A percentile compares a stretch with the other conserved stretches of the same genome.
Evolutionary conservation across 805 yeast genomes (phyloP).

Genomic region (Candida nonsorbophila): DNA sequence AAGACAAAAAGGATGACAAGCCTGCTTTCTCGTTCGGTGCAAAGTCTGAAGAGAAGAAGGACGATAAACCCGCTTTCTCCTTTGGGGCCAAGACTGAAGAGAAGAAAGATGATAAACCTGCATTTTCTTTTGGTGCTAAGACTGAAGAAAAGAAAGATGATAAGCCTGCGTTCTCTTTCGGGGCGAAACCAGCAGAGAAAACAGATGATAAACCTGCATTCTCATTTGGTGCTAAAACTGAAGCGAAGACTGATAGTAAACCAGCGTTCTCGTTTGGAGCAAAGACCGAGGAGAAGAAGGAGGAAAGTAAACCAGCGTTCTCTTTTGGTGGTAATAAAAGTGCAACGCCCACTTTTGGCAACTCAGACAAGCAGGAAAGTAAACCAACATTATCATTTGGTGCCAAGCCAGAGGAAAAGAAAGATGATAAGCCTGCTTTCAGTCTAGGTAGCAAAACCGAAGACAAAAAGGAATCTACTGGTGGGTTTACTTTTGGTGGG

Average conservation of each 20-base stretch:
- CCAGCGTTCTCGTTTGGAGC: slow-evolving; percentile 16
- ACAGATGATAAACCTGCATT: slow-evolving; percentile 10
- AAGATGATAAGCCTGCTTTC: slow-evolving; percentile 10
- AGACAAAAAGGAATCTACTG: slow-evolving; percentile 5
- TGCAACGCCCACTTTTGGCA: no score
- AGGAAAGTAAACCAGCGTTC: slow-evolving; percentile 8
- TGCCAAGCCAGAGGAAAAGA: slow-evolving; percentile 19
- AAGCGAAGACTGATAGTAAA: slow-evolving; percentile 10
- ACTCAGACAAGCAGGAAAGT: no score
- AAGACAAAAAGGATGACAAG: slow-evolving; percentile 17
- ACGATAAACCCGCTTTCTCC: slow-evolving; percentile 11
- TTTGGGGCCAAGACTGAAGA: slow-evolving; percentile 10
- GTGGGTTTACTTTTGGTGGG: slow-evolving; percentile 12
- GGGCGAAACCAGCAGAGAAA: slow-evolving; percentile 10
- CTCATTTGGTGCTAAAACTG: slow-evolving; percentile 15
- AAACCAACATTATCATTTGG: slow-evolving; percentile 16
- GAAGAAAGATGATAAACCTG: slow-evolving; percentile 11
- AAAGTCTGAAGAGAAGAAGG: slow-evolving; percentile 14
- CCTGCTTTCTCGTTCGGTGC: slow-evolving; percentile 6
- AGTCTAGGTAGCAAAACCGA: not conserved
- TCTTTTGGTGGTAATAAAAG: slow-evolving; percentile 13
- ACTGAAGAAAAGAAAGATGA: slow-evolving; percentile 13
- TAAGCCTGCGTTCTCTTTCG: slow-evolving; percentile 15
- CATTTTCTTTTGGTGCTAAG: slow-evolving; percentile 21
- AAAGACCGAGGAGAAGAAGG: slow-evolving; percentile 10